These are phyloP conservation scores for Pleurotus salmoneostramineus DNA, from an alignment of 768 basidiomycete genomes.

Conservation along the genomic window DNA sequence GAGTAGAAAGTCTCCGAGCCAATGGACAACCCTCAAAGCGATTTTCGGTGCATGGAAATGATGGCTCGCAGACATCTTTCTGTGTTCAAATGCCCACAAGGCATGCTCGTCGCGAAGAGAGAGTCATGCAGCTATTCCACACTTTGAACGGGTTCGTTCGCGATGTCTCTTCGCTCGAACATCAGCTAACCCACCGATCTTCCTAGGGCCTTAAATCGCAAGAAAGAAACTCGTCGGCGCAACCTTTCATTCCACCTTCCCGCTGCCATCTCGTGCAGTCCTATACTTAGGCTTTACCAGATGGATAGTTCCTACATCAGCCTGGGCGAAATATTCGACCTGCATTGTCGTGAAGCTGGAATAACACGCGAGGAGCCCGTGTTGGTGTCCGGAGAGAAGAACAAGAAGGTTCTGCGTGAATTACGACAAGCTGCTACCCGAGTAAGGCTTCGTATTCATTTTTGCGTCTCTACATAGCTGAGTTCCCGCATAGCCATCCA, in stretches of 20 bases:
- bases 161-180: background rate
- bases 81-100: conserved; percentile 86
- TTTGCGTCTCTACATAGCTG: background rate
- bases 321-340: conserved; percentile 92
- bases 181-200: background rate
- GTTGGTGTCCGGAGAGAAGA: conserved; percentile 80
- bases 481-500: conserved; percentile 40
- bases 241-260: conserved; percentile 92
- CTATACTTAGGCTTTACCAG: conserved; percentile 81
- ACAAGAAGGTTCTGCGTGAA: conserved; percentile 65
- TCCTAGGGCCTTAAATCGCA: conserved; percentile 70
- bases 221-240: conserved; percentile 91
- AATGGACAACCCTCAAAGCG: conserved; percentile 87
- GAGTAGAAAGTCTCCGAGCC: conserved; percentile 86
- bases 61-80: conserved; percentile 87
- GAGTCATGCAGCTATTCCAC: conserved; percentile 89
- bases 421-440: conserved; percentile 44
- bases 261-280: conserved; percentile 78
- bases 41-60: conserved; percentile 85
- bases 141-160: conserved; percentile 80
- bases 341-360: conserved; percentile 71
- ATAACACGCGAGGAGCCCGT: conserved; percentile 87
- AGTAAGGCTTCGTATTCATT: conserved; percentile 23
- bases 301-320: conserved; percentile 89
- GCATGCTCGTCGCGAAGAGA: conserved; percentile 87